Conservation (phyloP, 1,284 basidiomycete genomes). For the Malassezia arunalokei region DNA sequence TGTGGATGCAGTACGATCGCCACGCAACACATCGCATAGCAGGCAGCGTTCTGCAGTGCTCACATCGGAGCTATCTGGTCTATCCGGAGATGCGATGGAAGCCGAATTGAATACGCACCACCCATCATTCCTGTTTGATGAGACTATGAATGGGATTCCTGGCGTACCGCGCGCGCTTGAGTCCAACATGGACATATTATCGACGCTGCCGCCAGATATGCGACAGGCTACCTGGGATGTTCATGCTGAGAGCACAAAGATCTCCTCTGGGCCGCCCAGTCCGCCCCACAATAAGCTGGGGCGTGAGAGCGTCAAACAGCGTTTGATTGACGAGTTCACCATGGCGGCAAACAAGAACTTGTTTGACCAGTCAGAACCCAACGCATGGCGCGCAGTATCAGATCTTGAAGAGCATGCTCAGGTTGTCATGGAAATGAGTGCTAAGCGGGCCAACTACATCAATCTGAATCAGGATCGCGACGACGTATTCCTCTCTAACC, state of each 20-base stretch:
- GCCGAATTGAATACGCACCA: background rate
- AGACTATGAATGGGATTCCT: background rate
- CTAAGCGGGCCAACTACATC: slow-evolving; percentile 10
- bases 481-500: slow-evolving; percentile 23
- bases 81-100: background rate
- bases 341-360: slow-evolving; percentile 32
- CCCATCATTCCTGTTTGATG: background rate
- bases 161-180: background rate
- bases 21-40: no score
- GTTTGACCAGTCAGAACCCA: slow-evolving; percentile 21
- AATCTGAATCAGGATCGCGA: slow-evolving; percentile 28
- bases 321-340: slow-evolving; percentile 33
- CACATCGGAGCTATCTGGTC: background rate
- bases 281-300: slow-evolving; percentile 6
- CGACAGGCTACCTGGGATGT: no score
- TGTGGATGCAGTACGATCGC: slow-evolving; percentile 55
- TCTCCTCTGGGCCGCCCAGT: slow-evolving; percentile 23
- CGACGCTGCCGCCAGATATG: no score
- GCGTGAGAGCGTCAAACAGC: slow-evolving; percentile 2
- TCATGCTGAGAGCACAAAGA: no score
- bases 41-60: no score
- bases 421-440: slow-evolving; percentile 8
- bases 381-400: slow-evolving; percentile 4
- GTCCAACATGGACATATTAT: background rate
- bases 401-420: slow-evolving; percentile 13